Base-by-base conservation (phyloP, 1,139 yeast species). In the Geotrichum aggregatum region DNA sequence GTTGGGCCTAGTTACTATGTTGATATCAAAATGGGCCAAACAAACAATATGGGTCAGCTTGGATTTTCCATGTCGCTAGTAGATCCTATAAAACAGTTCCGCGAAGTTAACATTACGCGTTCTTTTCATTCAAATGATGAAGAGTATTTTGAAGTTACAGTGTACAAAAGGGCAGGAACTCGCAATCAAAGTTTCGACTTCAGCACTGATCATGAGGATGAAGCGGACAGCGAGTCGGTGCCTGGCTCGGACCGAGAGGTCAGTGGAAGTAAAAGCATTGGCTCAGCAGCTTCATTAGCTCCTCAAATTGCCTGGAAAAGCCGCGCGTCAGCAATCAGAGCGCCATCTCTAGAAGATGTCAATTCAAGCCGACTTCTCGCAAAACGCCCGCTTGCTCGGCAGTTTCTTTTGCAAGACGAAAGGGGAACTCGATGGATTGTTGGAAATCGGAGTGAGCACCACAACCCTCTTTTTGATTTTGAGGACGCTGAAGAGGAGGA, bases 1-100 rank as follows among this genome's bases (percentile, higher is more conserved):
- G 59, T 57, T 13, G 68, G 63, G 1, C 66, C 67, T 1, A 61
- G 65, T 22, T 63, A 61, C 49, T 64, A 64, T 36, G 63, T 64
- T 18, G 63, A 60, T 34, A 34, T 52, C 6, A 31, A 21, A 1
- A 14, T 38, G 30, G 49, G 49, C 39, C 6, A 39, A 6, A 11
- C 13, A 7, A 46, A 46, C 18, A 13, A 18, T 26, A n/a, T 22
- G n/a, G 41, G 59, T 47, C 26, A 6, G 34, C 13, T 55, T 54
- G 35, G 58, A 49, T 28, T 68, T 21, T 21, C 51, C 1, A 19
- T 52, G 19, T 31, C 49, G 11, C 34, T 53, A 18, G 36, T 49
- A 7, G 38, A 49, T 19, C 44, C 50, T 1, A 43, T 16, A 3
- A 47, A 30, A 14, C 40, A 36, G 33, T 28, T 42, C 14, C 33